These are phyloP conservation scores for Ceratobasidium sp. DNA, from an alignment of 1,284 basidiomycete species.

Conservation along the genomic window DNA sequence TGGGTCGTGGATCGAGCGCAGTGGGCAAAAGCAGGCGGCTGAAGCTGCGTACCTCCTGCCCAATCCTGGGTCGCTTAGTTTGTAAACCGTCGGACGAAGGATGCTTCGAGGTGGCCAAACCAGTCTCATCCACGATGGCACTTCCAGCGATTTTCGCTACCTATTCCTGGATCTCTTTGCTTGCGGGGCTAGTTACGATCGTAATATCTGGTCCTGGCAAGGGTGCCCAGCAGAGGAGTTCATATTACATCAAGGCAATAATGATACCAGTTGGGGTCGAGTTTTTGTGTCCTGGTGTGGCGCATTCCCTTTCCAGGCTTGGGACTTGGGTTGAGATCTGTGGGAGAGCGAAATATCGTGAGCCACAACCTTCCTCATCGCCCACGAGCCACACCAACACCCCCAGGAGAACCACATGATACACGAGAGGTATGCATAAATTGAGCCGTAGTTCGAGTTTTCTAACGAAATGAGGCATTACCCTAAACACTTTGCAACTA, in stretches of 20 bases:
- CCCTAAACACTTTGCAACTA: no score
- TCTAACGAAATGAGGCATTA: no score
- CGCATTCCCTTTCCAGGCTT: neutral
- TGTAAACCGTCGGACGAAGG: no score
- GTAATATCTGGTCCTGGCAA: neutral
- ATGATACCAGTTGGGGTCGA: constrained; percentile 4
- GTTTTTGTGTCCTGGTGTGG: constrained; percentile 4
- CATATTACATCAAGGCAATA: neutral
- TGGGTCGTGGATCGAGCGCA: constrained; percentile 12
- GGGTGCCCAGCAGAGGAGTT: neutral
- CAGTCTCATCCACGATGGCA: constrained; percentile 20
- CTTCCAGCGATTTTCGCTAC: constrained; percentile 24
- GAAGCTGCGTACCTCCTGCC: neutral
- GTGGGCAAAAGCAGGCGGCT: neutral
- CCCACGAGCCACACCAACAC: no score
- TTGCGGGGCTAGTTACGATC: constrained; percentile 12
- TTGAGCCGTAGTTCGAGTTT: no score
- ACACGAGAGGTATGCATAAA: no score
- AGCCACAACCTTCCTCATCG: no score
- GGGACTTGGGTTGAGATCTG: no score
- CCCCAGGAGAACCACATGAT: no score
- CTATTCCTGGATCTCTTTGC: constrained; percentile 24
- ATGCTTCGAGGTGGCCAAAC: no score
- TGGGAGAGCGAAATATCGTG: no score
- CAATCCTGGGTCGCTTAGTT: no score